Evolutionary conservation across 306 rosid species (phyloP).

Genomic region (Pyrus communis): DNA sequence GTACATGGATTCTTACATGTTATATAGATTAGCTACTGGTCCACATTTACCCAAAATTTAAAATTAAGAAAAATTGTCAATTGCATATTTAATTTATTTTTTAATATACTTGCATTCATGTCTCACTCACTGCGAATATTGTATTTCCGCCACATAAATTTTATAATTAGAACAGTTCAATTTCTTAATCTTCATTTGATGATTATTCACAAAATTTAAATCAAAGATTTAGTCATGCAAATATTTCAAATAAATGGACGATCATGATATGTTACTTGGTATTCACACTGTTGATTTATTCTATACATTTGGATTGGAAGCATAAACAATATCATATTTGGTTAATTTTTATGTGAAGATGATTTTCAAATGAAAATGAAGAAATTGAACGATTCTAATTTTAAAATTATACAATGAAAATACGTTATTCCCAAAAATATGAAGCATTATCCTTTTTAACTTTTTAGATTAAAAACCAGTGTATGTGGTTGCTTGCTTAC

Average conservation of each 20-base stretch:
- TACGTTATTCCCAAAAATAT: neutral
- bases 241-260: too few relatives aligned
- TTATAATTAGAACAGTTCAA: too few relatives aligned
- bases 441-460: too few relatives aligned
- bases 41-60: neutral
- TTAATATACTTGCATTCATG: too few relatives aligned
- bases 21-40: neutral
- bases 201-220: too few relatives aligned
- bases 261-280: too few relatives aligned
- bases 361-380: neutral
- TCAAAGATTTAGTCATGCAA: too few relatives aligned
- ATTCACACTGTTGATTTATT: too few relatives aligned
- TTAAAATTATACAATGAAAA: neutral
- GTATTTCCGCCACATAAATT: too few relatives aligned
- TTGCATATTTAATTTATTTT: neutral
- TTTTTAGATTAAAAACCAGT: neutral
- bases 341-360: neutral
- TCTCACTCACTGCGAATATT: too few relatives aligned
- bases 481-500: neutral
- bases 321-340: neutral
- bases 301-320: too few relatives aligned
- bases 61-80: neutral
- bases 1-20: slow-evolving; percentile 16
- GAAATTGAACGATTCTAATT: neutral
- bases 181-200: too few relatives aligned